Base-by-base conservation (phyloP, 305 asterid species). In the Stenogyne calaminthoides region DNA sequence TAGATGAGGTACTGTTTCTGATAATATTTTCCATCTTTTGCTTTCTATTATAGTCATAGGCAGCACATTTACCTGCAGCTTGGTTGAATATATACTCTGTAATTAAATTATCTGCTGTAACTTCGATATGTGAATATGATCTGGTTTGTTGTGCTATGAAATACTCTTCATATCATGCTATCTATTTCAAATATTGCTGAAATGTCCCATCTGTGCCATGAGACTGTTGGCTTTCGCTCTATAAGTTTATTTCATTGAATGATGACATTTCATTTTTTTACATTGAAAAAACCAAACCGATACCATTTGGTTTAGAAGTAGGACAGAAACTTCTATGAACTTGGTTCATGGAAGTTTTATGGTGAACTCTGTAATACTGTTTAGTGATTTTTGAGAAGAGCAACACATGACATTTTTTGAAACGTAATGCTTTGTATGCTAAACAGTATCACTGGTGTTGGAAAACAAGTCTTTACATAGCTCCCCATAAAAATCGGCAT, bases 381-480 rank as follows among this genome's bases (percentile, higher is more conserved):
- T n/a, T n/a, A n/a, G n/a, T n/a, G n/a, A n/a, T n/a, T n/a, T n/a
- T n/a, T n/a, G n/a, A n/a, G n/a, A n/a, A n/a, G n/a, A n/a, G n/a
- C n/a, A n/a, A n/a, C n/a, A n/a, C n/a, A n/a, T n/a, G n/a, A n/a
- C n/a, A n/a, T n/a, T n/a, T n/a, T n/a, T n/a, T n/a, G n/a, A n/a
- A n/a, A n/a, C n/a, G n/a, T n/a, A n/a, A n/a, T n/a, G n/a, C n/a
- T n/a, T n/a, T n/a, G n/a, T n/a, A n/a, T n/a, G n/a, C n/a, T n/a
- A n/a, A n/a, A n/a, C n/a, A n/a, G n/a, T n/a, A n/a, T n/a, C 82
- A 65, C 47, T 29, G 64, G 12, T 64, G 54, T 22, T 14, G 5
- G 91, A 75, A 72, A 87, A 89, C 83, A 89, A 71, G 80, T 92
- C 96, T 20, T 64, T 82, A 80, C 95, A 92, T 1, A 92, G 84